These are phyloP conservation scores for Pyricularia pennisetigena DNA, from an alignment of 2,329 filamentous ascomycete species.

Conservation along the genomic window DNA sequence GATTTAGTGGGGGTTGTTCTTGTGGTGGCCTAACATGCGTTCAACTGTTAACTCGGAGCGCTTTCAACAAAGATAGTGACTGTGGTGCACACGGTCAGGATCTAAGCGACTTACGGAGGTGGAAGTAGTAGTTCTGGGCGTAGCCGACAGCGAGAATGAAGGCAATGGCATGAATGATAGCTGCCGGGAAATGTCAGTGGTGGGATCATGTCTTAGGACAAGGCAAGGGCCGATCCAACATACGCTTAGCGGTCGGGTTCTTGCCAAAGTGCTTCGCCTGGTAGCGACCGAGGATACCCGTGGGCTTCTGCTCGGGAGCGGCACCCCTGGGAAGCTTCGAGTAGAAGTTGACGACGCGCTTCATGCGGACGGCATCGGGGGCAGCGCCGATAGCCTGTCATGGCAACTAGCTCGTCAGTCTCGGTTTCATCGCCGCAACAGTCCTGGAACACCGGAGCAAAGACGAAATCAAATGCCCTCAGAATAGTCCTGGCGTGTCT, in stretches of 20 bases:
- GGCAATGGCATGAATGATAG: slow-evolving; percentile 78
- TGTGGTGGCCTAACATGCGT: slow-evolving; percentile 77
- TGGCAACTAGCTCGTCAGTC: neutral
- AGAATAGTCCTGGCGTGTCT: neutral
- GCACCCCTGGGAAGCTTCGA: slow-evolving; percentile 92
- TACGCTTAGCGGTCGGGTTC: slow-evolving; percentile 83
- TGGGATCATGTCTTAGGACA: neutral
- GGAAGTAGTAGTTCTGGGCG: slow-evolving; percentile 99
- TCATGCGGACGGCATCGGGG: slow-evolving; percentile 94
- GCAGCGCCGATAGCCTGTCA: slow-evolving; percentile 82
- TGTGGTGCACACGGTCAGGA: neutral
- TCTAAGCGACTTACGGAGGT: slow-evolving; percentile 66
- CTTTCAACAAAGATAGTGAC: slow-evolving; percentile 1
- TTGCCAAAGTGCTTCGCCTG: slow-evolving; percentile 86
- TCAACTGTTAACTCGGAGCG: neutral
- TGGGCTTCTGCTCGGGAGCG: slow-evolving; percentile 73
- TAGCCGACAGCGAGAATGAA: slow-evolving; percentile 77
- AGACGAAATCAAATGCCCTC: neutral
- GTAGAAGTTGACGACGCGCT: slow-evolving; percentile 97
- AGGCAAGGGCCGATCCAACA: slow-evolving; percentile 22
- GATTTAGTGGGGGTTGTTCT: slow-evolving; percentile 96
- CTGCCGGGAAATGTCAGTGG: slow-evolving; percentile 36
- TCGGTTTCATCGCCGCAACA: neutral
- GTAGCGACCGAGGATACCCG: slow-evolving; percentile 80
- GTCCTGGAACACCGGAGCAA: neutral